Evolutionary conservation across 306 rosid genomes (phyloP).

Genomic region (Pyrus betulifolia): DNA sequence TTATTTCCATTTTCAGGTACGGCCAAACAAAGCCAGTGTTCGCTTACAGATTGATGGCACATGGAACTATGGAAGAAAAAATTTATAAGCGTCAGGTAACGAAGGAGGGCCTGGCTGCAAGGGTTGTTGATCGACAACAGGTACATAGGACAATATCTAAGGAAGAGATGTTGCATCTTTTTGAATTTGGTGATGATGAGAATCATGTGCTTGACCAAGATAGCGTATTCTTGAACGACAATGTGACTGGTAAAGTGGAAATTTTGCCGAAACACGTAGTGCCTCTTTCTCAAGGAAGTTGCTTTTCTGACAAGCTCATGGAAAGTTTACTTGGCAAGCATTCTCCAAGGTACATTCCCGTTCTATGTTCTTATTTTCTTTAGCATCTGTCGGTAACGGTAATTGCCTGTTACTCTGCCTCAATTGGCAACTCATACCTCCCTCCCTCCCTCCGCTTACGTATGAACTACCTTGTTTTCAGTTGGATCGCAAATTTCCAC

Average conservation of each 20-base stretch:
- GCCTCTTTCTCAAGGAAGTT: slow-evolving; percentile 65
- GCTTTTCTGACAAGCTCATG: slow-evolving; percentile 84
- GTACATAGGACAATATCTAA: slow-evolving; percentile 85
- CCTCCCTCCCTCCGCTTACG: neutral
- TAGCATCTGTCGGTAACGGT: neutral
- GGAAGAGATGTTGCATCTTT: slow-evolving; percentile 98
- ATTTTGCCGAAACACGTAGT: slow-evolving; percentile 39
- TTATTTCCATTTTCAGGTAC: slow-evolving; percentile 48
- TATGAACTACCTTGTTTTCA: slow-evolving; percentile 17
- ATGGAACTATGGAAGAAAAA: slow-evolving; percentile 98
- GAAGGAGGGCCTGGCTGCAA: slow-evolving; percentile 97
- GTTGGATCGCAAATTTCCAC: slow-evolving; percentile 88
- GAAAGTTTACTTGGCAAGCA: slow-evolving; percentile 77
- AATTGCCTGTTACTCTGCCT: neutral
- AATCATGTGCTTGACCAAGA: slow-evolving; percentile 57
- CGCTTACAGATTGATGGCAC: slow-evolving; percentile 93
- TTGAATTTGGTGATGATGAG: slow-evolving; percentile 95
- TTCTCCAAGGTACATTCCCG: slow-evolving; percentile 52
- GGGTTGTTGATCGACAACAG: slow-evolving; percentile 95
- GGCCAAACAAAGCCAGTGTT: slow-evolving; percentile 96
- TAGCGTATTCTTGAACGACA: slow-evolving; percentile 29
- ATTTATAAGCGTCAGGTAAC: slow-evolving; percentile 99
- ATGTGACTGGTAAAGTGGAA: slow-evolving; percentile 27
- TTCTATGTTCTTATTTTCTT: slow-evolving; percentile 6
- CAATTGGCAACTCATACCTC: neutral